Conservation (phyloP, 2,329 filamentous ascomycete genomes). For the Beauveria sp. region DNA sequence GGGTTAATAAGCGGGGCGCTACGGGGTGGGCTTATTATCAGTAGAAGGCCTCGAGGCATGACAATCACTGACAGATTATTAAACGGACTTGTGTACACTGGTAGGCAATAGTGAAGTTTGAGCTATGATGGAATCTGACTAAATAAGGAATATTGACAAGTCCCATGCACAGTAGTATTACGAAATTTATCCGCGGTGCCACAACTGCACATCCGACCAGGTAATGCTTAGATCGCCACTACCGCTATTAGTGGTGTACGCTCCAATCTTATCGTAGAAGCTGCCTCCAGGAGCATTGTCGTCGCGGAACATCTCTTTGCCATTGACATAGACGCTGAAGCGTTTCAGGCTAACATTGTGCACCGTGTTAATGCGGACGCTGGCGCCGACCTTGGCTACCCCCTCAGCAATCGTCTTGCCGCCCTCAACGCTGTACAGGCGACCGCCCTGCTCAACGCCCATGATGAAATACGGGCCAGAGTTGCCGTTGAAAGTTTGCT, state of each 20-base stretch:
- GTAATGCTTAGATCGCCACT: conserved; percentile 11
- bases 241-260: conserved; percentile 18
- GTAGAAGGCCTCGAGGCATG: background rate
- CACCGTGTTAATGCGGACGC: conserved; percentile 19
- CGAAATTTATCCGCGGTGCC: background rate
- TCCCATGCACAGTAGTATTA: background rate
- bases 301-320: conserved; percentile 15
- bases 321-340: conserved; percentile 19
- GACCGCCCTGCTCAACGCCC: conserved; percentile 14
- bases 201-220: conserved; percentile 7
- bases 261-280: conserved; percentile 21
- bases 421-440: conserved; percentile 18
- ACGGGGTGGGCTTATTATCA: too few species aligned
- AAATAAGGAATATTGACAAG: too few species aligned
- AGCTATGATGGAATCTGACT: too few species aligned
- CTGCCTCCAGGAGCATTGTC: conserved; percentile 16
- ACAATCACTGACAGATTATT: background rate
- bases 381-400: conserved; percentile 14
- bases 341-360: conserved; percentile 15
- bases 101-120: too few species aligned
- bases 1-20: background rate
- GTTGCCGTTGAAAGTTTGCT: conserved; percentile 19
- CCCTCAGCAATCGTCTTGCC: conserved; percentile 15
- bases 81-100: too few species aligned
- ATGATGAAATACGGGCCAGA: conserved; percentile 17